Evolutionary conservation across 2,329 filamentous ascomycete genomes (phyloP).

Genomic region (Nannizziopsis arthrosporioides): DNA sequence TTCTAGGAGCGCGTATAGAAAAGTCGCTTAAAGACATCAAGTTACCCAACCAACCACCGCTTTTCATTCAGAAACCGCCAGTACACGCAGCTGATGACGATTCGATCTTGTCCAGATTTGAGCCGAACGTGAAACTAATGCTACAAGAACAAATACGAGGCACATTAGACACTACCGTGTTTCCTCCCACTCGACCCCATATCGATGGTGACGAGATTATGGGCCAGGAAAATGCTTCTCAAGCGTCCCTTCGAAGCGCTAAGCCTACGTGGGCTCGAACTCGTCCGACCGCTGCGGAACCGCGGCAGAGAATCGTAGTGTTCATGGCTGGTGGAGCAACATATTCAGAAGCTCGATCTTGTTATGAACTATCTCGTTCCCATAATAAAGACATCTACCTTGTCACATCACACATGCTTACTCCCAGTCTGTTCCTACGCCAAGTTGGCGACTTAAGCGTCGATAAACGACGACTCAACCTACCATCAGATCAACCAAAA

Average conservation of each 20-base stretch:
- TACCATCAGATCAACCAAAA: conserved; percentile 69
- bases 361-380: conserved; percentile 70
- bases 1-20: conserved; percentile 64
- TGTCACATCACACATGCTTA: conserved; percentile 84
- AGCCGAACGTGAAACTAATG: conserved; percentile 69
- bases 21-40: conserved; percentile 67
- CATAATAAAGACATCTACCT: conserved; percentile 75
- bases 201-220: conserved; percentile 36
- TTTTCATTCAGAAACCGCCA: conserved; percentile 59
- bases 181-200: conserved; percentile 63
- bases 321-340: conserved; percentile 95
- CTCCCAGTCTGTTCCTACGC: conserved; percentile 66
- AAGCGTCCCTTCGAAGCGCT: conserved; percentile 73
- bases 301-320: conserved; percentile 78
- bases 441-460: conserved; percentile 70
- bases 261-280: conserved; percentile 93
- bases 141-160: conserved; percentile 62
- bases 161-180: conserved; percentile 52
- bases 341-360: conserved; percentile 76
- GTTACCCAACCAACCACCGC: conserved; percentile 45
- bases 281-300: conserved; percentile 61
- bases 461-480: conserved; percentile 61
- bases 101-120: conserved; percentile 75
- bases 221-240: conserved; percentile 41
- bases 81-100: conserved; percentile 54